Evolutionary conservation across 164 flowering plant genomes (phyloP), one percentile per base, ranked within the genome.

Genomic region (Piper longum): DNA sequence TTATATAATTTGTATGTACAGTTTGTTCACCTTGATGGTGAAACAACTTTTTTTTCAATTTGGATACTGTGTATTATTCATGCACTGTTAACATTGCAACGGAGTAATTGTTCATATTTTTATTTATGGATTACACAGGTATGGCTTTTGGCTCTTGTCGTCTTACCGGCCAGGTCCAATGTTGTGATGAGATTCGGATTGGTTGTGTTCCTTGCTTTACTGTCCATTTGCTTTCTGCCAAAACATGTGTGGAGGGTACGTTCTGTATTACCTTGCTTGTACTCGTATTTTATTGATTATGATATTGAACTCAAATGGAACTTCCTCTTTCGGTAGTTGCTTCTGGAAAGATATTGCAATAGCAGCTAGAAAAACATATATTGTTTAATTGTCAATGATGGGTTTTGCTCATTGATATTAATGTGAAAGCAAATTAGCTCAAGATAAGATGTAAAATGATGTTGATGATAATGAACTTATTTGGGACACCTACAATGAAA

Each of bases 101-200:
- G 1, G 16, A 4, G 5, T 13, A 62, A 11, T 41, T 16, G 19
- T 18, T 16, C 8, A 9, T 1, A 39, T 16, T 3, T 13, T 9
- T 65, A n/a, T 44, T 41, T 57, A 39, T 59, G 17, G 56, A 59
- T 65, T 45, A 26, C 81, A 79, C 81, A 93, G 99, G 87, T 84
- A 63, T 95, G 99, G 97, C 88, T 91, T 42, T 64, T 95, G 73
- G 87, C 77, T 54, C 72, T 95, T 16, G 95, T 89, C 67, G 73
- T 88, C 64, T 69, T 89, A 65, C 99, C 99, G 8, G 93, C 97
- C 62, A 73, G 89, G 66, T 81, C 96, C 14, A 77, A 87, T 73
- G 81, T 88, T 5, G 14, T 74, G 26, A 81, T 91, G 83, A 91
- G 91, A 4, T 73, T 85, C 70, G 95, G 87, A 70, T 60, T 95